A percentile compares a stretch with the other conserved stretches of the same genome.
Evolutionary conservation across 2,329 filamentous ascomycete genomes (phyloP).

Genomic region (Shiraia bambusicola): DNA sequence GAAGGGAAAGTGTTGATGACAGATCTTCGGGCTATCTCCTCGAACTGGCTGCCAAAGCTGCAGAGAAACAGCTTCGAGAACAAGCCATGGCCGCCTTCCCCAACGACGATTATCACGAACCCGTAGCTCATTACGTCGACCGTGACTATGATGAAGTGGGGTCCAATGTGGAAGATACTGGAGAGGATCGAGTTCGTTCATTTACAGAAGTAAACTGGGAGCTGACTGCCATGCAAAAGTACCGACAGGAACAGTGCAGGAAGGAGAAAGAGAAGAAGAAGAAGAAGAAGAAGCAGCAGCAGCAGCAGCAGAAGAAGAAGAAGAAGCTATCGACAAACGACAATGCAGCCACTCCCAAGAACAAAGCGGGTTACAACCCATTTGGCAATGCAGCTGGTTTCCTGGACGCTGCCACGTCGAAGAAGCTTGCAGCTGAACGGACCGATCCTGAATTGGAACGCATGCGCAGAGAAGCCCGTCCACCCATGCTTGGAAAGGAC

Average conservation of each 20-base stretch:
- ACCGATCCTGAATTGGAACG: conserved; percentile 51
- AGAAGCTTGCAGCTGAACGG: conserved; percentile 31
- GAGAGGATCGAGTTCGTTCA: conserved; percentile 59
- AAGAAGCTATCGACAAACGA: conserved; percentile 27
- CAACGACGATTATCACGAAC: conserved; percentile 67
- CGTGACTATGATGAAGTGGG: conserved; percentile 54
- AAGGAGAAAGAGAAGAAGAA: conserved; percentile 25
- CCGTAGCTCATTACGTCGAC: conserved; percentile 70
- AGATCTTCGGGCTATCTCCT: conserved; percentile 75
- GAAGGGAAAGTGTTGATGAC: conserved; percentile 70
- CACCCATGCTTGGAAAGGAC: conserved; percentile 85
- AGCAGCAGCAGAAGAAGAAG: conserved; percentile 28
- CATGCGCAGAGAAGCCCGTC: conserved; percentile 62
- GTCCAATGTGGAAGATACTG: conserved; percentile 15
- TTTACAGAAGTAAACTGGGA: conserved; percentile 70
- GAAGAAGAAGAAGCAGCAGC: conserved; percentile 28
- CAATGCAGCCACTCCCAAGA: not conserved
- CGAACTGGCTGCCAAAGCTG: conserved; percentile 75
- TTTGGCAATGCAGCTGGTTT: conserved; percentile 46
- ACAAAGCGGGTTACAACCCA: conserved; percentile 24
- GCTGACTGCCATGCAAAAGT: conserved; percentile 76
- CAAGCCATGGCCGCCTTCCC: conserved; percentile 75
- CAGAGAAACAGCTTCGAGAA: conserved; percentile 77
- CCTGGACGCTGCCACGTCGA: conserved; percentile 25
- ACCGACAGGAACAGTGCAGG: conserved; percentile 63